phyloP scores from a whole-genome alignment of 768 basidiomycete genomes.

The Pisolithus marmoratus region DNA sequence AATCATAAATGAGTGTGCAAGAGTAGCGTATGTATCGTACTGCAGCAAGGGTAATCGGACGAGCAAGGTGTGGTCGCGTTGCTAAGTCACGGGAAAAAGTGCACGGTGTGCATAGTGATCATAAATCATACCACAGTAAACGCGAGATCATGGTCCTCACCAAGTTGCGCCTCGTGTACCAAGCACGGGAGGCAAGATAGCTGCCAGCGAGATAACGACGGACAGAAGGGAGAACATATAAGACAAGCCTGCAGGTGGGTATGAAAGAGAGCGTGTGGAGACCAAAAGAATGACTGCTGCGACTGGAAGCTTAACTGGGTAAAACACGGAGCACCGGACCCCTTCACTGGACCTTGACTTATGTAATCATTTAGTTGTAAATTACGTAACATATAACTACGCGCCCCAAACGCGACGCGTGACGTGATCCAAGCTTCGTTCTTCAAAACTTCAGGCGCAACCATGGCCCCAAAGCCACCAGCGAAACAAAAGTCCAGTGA shows the following conservation, averaged over 20 bases:
- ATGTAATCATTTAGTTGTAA: neutral
- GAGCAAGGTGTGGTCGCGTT: constrained; percentile 33
- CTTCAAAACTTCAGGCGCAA: neutral
- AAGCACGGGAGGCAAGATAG: constrained; percentile 11
- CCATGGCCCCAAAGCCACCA: constrained; percentile 13
- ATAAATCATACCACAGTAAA: neutral
- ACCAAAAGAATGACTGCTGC: neutral
- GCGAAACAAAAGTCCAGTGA: constrained; percentile 38
- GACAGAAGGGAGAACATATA: constrained; percentile 14
- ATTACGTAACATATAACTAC: neutral
- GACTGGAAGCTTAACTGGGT: too few species aligned
- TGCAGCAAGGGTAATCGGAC: constrained; percentile 39
- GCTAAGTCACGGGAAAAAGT: constrained; percentile 16
- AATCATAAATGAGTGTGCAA: neutral
- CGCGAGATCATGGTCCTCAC: constrained; percentile 5
- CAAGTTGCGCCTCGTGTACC: constrained; percentile 25
- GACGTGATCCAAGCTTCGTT: constrained; percentile 3
- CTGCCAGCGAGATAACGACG: constrained; percentile 12
- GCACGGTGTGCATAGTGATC: neutral
- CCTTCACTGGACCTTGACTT: neutral
- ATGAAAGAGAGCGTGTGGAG: constrained; percentile 13
- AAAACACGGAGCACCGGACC: too few species aligned
- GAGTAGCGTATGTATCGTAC: constrained; percentile 23
- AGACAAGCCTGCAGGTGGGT: constrained; percentile 4
- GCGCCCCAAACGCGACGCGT: neutral